These are phyloP conservation scores for Fusarium sp. DNA, from an alignment of 2,329 filamentous ascomycete genomes.

Conservation along the genomic window DNA sequence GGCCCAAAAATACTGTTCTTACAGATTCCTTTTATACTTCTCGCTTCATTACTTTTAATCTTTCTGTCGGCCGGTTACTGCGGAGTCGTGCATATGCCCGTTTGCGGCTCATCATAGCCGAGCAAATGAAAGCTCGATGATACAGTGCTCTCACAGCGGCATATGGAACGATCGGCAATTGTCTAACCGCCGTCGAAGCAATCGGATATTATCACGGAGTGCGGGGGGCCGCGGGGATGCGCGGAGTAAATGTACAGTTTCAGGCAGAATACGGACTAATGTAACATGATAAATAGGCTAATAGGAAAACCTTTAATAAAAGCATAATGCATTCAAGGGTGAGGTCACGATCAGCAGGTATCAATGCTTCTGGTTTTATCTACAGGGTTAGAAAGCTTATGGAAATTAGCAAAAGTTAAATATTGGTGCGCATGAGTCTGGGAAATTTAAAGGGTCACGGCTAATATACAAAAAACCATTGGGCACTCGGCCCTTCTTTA, in stretches of 20 bases:
- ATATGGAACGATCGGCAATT: background rate
- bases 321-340: background rate
- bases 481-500: background rate
- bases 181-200: background rate
- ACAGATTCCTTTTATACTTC: background rate
- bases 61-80: background rate
- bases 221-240: background rate
- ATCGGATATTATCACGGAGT: background rate
- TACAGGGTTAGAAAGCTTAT: background rate
- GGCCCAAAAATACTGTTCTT: accelerated
- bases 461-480: background rate
- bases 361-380: accelerated
- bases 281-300: background rate
- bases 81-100: background rate
- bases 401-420: background rate
- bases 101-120: background rate
- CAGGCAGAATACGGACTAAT: background rate
- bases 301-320: background rate
- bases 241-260: background rate
- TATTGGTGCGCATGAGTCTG: background rate
- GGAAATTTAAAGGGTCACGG: background rate
- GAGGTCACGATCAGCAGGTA: background rate
- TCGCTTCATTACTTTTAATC: accelerated
- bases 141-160: background rate
- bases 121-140: background rate